Base-by-base conservation (phyloP, 495 filamentous ascomycete species). In the Penicillium coffeae region DNA sequence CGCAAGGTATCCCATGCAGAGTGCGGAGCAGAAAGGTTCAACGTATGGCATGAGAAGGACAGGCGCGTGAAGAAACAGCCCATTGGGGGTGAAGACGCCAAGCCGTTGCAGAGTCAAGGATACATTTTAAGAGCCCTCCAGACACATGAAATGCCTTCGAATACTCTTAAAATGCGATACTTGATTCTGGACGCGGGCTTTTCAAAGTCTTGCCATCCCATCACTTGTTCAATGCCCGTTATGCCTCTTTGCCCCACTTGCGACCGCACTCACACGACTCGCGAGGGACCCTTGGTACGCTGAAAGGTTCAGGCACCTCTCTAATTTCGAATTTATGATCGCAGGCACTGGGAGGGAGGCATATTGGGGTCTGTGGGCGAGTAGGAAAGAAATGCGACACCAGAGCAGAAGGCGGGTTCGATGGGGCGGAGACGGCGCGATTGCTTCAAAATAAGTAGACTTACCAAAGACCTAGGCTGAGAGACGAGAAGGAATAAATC, bases 321-420 rank as follows among this genome's bases (percentile, higher is more conserved):
- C 5, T 10, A 5, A 10, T 30, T 5, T 4, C 4, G 25, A 14
- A 37, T 7, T 7, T 14, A 6, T 13, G 35, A 14, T 37, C 35
- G 35, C 35, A 37, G 33, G 36, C 39, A 40, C 25, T 30, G 5
- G 25, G 25, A 30, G 25, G 10, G 5, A 39, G 21, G 45, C 39
- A 34, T 38, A 21, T 43, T 14, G 50, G 38, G 56, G 45, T 30
- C 35, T 38, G 40, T 47, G 51, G 47, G 48, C 48, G 40, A 13
- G 21, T 34, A 44, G 50, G 20, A 51, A 41, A 45, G 42, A 21
- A 46, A 48, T 60, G 60, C 60, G 60, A 51, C 45, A 45, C 43
- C 46, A 42, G 27, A 47, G 40, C 14, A 36, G 44, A 15, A 45
- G 40, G 47, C 45, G 22, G 41, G 60, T 36, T 48, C 52, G 46